phyloP scores from a whole-genome alignment of 176 grass and related monocot genomes.

The Eragrostis nindensis region DNA sequence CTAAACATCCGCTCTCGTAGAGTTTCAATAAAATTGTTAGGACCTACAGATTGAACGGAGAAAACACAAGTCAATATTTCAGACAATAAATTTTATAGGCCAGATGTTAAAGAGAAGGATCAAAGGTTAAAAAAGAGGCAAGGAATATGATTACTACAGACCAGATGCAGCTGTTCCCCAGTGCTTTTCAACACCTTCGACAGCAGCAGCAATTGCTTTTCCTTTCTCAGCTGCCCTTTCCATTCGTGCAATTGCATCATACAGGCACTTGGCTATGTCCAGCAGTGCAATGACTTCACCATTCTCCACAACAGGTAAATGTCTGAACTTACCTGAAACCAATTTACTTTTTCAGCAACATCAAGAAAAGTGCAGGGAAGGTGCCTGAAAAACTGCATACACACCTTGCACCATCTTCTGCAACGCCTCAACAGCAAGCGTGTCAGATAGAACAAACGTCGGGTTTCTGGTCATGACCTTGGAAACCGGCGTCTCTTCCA shows the following conservation, averaged over 20 bases:
- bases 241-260: slow-evolving; percentile 97
- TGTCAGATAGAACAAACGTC: slow-evolving; percentile 86
- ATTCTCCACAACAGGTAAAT: slow-evolving; percentile 91
- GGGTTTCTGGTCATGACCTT: slow-evolving; percentile 98
- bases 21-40: slow-evolving; percentile 96
- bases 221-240: slow-evolving; percentile 99
- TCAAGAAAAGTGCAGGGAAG: not conserved
- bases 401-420: slow-evolving; percentile 99
- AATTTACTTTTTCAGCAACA: slow-evolving; percentile 18
- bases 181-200: slow-evolving; percentile 93
- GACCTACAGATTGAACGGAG: slow-evolving; percentile 59
- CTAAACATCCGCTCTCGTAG: slow-evolving; percentile 89
- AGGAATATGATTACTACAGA: slow-evolving; percentile 39
- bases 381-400: not conserved
- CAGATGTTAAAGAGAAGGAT: not conserved
- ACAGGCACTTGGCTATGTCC: slow-evolving; percentile 98
- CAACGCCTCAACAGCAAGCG: slow-evolving; percentile 87
- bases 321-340: slow-evolving; percentile 94
- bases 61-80: not conserved
- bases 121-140: not conserved
- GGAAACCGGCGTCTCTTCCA: slow-evolving; percentile 91
- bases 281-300: slow-evolving; percentile 95
- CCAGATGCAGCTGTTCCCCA: slow-evolving; percentile 85
- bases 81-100: not conserved
- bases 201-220: slow-evolving; percentile 92